phyloP scores from a whole-genome alignment of 2,329 filamentous ascomycete genomes.

The Arthrobotrys sphaeroides region DNA sequence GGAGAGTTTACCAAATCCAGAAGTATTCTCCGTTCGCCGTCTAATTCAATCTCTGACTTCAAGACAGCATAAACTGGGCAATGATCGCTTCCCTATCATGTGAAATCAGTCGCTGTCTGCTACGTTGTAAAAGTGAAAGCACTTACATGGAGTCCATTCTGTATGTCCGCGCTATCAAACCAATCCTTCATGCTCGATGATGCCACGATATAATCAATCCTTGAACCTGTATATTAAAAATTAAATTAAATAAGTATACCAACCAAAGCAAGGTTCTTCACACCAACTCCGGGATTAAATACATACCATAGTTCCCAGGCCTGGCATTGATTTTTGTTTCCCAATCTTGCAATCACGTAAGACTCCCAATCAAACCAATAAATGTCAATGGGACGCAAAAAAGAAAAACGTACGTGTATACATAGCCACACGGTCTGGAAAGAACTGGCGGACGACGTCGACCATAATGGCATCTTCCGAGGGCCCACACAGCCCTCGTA shows the following conservation, averaged over 20 bases:
- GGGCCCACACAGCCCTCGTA: constrained; percentile 55
- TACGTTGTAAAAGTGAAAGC: background rate
- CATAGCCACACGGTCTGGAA: constrained; percentile 84
- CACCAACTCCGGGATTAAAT: too few species aligned
- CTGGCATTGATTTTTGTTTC: constrained; percentile 93
- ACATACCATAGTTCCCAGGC: constrained; percentile 76
- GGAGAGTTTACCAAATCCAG: constrained; percentile 80
- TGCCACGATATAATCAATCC: constrained; percentile 93
- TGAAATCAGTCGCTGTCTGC: constrained; percentile 54
- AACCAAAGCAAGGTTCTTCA: background rate
- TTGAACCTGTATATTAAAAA: constrained; percentile 71
- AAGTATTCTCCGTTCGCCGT: constrained; percentile 67
- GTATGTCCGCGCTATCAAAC: constrained; percentile 84
- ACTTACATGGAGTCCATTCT: constrained; percentile 80
- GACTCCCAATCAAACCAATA: background rate
- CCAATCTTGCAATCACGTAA: constrained; percentile 66
- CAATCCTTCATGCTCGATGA: constrained; percentile 80
- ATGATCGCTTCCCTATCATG: constrained; percentile 81
- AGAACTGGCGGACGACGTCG: constrained; percentile 83
- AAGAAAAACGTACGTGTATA: constrained; percentile 73
- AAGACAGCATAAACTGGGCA: constrained; percentile 88
- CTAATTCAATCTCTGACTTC: constrained; percentile 69
- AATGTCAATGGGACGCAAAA: background rate
- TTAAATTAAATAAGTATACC: background rate
- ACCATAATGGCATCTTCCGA: constrained; percentile 63